These are phyloP conservation scores for Annulohypoxylon stygium DNA, from an alignment of 495 filamentous ascomycete species.

Conservation along the genomic window DNA sequence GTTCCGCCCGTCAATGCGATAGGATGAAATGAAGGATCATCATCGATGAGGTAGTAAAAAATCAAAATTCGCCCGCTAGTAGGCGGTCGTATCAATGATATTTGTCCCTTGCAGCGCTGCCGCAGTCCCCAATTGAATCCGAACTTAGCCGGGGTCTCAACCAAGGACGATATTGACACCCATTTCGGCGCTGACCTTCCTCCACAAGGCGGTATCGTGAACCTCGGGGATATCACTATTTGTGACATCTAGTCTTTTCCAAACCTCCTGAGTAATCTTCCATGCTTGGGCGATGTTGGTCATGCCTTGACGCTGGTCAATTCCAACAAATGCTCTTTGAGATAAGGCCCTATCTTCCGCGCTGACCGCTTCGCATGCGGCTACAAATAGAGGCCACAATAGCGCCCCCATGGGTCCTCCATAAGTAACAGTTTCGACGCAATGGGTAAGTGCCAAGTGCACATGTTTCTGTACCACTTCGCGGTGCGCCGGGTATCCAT, in stretches of 20 bases:
- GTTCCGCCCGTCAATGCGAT: background rate
- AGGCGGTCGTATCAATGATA: conserved; percentile 9
- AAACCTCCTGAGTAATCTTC: conserved; percentile 69
- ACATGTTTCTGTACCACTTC: conserved; percentile 65
- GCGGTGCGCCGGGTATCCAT: conserved; percentile 58
- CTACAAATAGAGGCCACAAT: conserved; percentile 72
- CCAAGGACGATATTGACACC: conserved; percentile 69
- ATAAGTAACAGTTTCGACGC: conserved; percentile 63
- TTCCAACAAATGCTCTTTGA: conserved; percentile 60
- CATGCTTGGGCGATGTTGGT: conserved; percentile 70
- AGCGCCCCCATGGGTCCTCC: conserved; percentile 70
- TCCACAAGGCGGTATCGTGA: conserved; percentile 56
- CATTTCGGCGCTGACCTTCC: conserved; percentile 63
- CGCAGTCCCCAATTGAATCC: conserved; percentile 12
- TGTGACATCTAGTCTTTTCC: conserved; percentile 59
- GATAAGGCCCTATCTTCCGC: conserved; percentile 60
- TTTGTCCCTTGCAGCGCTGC: background rate
- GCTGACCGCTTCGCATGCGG: conserved; percentile 66
- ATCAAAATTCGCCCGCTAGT: background rate
- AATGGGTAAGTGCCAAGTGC: conserved; percentile 64
- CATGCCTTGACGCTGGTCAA: conserved; percentile 70
- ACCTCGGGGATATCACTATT: conserved; percentile 46
- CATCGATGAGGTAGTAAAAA: conserved; percentile 3
- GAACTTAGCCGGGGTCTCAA: conserved; percentile 46
- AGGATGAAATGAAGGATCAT: conserved; percentile 13